Base-by-base conservation (phyloP, 164 flowering plant genomes). In the Sedum album region DNA sequence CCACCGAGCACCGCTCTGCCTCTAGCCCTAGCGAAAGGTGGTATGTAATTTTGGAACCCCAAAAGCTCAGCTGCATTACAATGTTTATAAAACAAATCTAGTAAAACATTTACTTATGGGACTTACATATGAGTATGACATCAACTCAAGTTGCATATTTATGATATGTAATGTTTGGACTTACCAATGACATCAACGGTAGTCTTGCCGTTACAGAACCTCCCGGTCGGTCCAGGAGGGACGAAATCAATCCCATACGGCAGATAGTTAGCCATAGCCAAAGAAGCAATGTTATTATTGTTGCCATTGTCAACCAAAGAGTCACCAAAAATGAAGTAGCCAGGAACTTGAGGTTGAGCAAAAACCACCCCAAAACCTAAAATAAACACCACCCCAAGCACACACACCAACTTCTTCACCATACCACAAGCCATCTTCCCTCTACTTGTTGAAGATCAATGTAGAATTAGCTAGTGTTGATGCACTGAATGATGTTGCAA, bases 211-310 rank as follows among this genome's bases (percentile, higher is more conserved):
- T 77, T 74, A 66, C 15, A 13, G 61, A 77, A 77, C 48, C 79
- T 70, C 60, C 79, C 79, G 0, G 77, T 71, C 5, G 73, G 66
- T 1, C 68, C 78, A 2, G 5, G 13, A 9, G 67, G 65, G 28
- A 68, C 15, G 15, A 41, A 73, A 48, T 76, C 79, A 20, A 70
- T 48, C 20, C 79, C 79, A 38, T 76, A 73, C 0, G 78, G 78
- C 0, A 28, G 65, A 49, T 72, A 72, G 44, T 76, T 70, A 15
- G 65, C 78, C 61, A 41, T 41, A 41, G 46, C 46, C 15, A 41
- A 41, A 8, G 46, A 41, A 7, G 46, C 46, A 41, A 41, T 41
- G 46, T 41, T 41, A 41, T 41, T 41, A 15, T 41, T 41, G 46
- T 41, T 41, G 2, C 46, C 46, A 11, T 41, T 41, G 46, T 41